These are phyloP conservation scores for Cercospora zeae-maydis DNA, from an alignment of 2,329 filamentous ascomycete genomes.

Conservation along the genomic window DNA sequence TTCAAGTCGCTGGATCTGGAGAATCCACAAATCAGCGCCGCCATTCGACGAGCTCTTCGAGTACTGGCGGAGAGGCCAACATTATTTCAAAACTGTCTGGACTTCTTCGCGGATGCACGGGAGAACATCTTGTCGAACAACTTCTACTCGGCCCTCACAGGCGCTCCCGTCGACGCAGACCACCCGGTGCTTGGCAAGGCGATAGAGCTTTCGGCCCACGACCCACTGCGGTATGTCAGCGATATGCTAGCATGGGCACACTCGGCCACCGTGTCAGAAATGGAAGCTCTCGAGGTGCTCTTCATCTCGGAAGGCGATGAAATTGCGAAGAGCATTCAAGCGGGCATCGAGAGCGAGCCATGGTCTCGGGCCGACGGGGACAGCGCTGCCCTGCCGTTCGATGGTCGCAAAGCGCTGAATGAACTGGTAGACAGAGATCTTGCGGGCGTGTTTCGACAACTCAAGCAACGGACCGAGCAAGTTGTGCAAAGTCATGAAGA, in stretches of 20 bases:
- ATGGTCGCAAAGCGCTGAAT: conserved; percentile 75
- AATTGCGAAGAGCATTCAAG: conserved; percentile 75
- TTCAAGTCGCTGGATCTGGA: conserved; percentile 91
- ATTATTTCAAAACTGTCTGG: conserved; percentile 87
- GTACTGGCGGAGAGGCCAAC: conserved; percentile 86
- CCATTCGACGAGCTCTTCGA: conserved; percentile 77
- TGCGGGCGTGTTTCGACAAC: conserved; percentile 71
- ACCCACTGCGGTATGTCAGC: conserved; percentile 84
- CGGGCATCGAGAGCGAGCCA: conserved; percentile 75
- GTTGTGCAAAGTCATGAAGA: conserved; percentile 92
- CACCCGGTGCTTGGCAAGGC: conserved; percentile 61
- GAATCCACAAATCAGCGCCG: conserved; percentile 83
- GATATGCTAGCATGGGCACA: conserved; percentile 99
- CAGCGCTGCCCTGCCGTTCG: conserved; percentile 56
- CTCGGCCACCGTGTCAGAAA: conserved; percentile 87
- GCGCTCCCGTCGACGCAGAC: conserved; percentile 59
- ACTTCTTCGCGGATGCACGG: conserved; percentile 86
- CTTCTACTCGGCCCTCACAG: conserved; percentile 84
- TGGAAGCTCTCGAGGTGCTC: conserved; percentile 83
- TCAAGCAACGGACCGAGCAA: conserved; percentile 87
- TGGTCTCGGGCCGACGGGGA: conserved; percentile 63
- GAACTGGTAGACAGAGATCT: conserved; percentile 85
- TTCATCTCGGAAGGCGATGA: conserved; percentile 90
- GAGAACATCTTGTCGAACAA: conserved; percentile 83
- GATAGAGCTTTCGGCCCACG: conserved; percentile 90